phyloP scores from a whole-genome alignment of 345 rosid species.

The Zanthoxylum bungeanum region DNA sequence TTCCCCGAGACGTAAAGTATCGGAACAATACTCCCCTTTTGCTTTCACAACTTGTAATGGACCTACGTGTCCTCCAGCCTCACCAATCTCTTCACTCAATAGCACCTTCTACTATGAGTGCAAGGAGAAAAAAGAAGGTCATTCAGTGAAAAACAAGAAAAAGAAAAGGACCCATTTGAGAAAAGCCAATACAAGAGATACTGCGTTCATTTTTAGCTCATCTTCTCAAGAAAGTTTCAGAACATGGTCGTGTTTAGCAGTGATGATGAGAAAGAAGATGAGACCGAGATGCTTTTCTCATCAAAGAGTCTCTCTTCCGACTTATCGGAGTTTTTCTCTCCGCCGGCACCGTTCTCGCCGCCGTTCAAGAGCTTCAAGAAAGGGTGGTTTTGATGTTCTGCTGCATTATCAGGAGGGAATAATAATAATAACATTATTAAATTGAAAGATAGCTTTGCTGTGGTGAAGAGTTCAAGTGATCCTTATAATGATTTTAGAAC shows the following conservation, averaged over 20 bases:
- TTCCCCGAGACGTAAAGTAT: constrained; percentile 26
- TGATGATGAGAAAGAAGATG: constrained; percentile 54
- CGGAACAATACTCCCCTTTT: constrained; percentile 23
- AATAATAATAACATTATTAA: too few relatives aligned
- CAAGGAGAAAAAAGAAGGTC: constrained; percentile 14
- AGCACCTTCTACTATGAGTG: constrained; percentile 21
- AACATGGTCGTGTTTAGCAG: constrained; percentile 58
- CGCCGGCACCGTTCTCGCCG: constrained; percentile 10
- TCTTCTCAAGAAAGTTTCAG: constrained; percentile 45
- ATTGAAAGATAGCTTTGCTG: too few relatives aligned
- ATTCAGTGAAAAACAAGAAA: constrained; percentile 31
- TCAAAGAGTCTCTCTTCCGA: constrained; percentile 64
- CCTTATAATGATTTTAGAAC: too few relatives aligned
- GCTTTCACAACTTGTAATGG: constrained; percentile 1
- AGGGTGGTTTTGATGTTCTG: too few relatives aligned
- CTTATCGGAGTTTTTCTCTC: constrained; percentile 37
- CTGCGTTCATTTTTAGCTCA: constrained; percentile 36
- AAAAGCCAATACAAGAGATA: constrained; percentile 8
- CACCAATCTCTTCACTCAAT: constrained; percentile 37
- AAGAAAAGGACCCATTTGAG: constrained; percentile 3
- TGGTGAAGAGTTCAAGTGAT: too few relatives aligned
- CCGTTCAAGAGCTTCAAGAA: constrained; percentile 3
- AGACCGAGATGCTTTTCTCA: constrained; percentile 59
- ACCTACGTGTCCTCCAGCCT: constrained; percentile 36
- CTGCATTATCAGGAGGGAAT: too few relatives aligned